These are phyloP conservation scores for Arxiozyma heterogenica DNA, from an alignment of 1,139 yeast genomes.

Conservation along the genomic window DNA sequence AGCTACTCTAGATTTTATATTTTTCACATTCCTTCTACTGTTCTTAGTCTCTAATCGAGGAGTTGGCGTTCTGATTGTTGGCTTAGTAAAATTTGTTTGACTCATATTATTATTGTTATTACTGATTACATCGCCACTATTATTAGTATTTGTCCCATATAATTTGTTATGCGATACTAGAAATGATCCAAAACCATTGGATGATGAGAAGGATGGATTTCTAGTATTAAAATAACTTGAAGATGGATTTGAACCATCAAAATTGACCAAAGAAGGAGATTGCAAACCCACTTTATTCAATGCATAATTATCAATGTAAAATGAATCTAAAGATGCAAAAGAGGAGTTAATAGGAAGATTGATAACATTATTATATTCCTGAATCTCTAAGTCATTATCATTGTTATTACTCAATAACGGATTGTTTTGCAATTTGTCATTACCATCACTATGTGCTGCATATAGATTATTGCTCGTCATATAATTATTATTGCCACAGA, in stretches of 20 bases:
- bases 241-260: not conserved
- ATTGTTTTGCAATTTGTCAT: not conserved
- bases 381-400: constrained; percentile 3
- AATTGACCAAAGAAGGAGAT: constrained; percentile 1
- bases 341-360: constrained; percentile 58
- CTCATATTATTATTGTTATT: not conserved
- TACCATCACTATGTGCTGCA: not conserved
- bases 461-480: not conserved
- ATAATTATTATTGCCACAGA: constrained; percentile 1
- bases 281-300: constrained; percentile 20
- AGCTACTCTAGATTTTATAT: not conserved
- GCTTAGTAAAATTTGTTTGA: constrained; percentile 4
- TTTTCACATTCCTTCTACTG: constrained; percentile 2
- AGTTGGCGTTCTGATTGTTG: constrained; percentile 16
- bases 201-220: not conserved
- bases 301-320: constrained; percentile 49
- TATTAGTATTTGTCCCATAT: not conserved
- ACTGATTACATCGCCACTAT: not conserved
- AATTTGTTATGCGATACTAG: not conserved
- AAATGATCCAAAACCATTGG: not conserved
- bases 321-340: constrained; percentile 69
- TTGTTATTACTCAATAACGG: not conserved
- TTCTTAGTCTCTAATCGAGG: constrained; percentile 7
- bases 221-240: not conserved
- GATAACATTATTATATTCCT: constrained; percentile 32